phyloP scores from a whole-genome alignment of 768 basidiomycete genomes.

The Lactifluus subvellereus region DNA sequence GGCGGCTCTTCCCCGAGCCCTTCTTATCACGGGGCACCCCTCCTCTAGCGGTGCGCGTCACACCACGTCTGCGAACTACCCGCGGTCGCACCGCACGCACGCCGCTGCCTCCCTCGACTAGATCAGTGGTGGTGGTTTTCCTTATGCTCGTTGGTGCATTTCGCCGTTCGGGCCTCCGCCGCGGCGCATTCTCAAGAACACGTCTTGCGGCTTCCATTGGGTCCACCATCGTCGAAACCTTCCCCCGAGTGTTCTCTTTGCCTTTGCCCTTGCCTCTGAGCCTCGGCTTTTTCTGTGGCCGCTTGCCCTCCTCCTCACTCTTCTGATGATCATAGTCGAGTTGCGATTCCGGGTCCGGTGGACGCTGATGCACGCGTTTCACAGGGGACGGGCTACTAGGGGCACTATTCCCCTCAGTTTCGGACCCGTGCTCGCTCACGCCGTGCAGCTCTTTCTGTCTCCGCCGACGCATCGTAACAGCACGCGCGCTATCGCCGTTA shows the following conservation, averaged over 20 bases:
- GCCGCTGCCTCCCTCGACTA: neutral
- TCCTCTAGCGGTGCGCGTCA: neutral
- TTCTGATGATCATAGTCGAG: constrained; percentile 4
- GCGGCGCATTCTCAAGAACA: constrained; percentile 15
- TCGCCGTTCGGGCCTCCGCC: neutral
- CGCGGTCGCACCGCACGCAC: neutral
- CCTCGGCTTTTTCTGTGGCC: constrained; percentile 33
- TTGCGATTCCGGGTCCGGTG: constrained; percentile 8
- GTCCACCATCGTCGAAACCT: constrained; percentile 31
- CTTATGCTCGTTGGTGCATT: neutral
- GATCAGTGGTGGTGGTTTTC: neutral
- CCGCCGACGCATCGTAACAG: constrained; percentile 23
- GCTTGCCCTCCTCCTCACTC: constrained; percentile 29
- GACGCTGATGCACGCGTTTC: constrained; percentile 15
- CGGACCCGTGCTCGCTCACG: constrained; percentile 16
- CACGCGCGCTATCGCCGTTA: constrained; percentile 17
- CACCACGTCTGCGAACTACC: neutral
- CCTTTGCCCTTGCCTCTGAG: constrained; percentile 22
- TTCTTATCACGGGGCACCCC: neutral
- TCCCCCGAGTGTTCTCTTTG: constrained; percentile 27
- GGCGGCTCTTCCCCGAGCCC: constrained; percentile 6
- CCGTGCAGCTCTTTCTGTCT: constrained; percentile 17
- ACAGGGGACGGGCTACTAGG: constrained; percentile 24
- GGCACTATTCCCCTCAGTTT: constrained; percentile 7
- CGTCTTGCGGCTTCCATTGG: constrained; percentile 10